Conservation (phyloP, 176 grass and related monocot species). For the Phragmites australis region DNA sequence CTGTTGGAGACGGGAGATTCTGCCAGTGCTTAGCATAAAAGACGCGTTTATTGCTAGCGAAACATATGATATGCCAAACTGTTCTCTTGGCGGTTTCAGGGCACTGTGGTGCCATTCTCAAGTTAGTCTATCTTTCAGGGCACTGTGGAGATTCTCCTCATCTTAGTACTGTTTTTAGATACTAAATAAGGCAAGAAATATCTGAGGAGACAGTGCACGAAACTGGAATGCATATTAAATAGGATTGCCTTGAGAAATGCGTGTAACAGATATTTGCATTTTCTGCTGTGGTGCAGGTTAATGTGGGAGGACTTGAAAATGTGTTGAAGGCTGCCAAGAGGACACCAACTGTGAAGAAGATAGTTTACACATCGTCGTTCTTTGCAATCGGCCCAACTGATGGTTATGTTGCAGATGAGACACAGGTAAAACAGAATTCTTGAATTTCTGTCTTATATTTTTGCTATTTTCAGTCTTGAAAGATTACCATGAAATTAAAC, state of each 20-base stretch:
- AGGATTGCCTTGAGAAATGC: background rate
- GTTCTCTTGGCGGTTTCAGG: background rate
- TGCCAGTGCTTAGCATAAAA: background rate
- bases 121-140: background rate
- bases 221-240: background rate
- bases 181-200: background rate
- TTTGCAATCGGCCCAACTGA: slow-evolving; percentile 80
- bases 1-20: background rate
- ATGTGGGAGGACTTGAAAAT: slow-evolving; percentile 88
- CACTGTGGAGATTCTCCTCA: background rate
- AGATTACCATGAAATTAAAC: background rate
- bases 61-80: background rate
- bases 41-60: background rate
- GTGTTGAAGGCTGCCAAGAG: slow-evolving; percentile 61
- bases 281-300: slow-evolving; percentile 50
- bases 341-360: slow-evolving; percentile 68
- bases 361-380: slow-evolving; percentile 84
- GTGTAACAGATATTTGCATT: background rate
- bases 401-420: slow-evolving; percentile 86
- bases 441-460: background rate
- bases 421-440: slow-evolving; percentile 51
- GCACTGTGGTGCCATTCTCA: background rate
- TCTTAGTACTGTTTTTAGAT: background rate
- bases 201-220: background rate
- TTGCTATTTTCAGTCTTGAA: background rate